Evolutionary conservation across 352 stramenopile genomes (phyloP).

Genomic region (Pythium chondricola): DNA sequence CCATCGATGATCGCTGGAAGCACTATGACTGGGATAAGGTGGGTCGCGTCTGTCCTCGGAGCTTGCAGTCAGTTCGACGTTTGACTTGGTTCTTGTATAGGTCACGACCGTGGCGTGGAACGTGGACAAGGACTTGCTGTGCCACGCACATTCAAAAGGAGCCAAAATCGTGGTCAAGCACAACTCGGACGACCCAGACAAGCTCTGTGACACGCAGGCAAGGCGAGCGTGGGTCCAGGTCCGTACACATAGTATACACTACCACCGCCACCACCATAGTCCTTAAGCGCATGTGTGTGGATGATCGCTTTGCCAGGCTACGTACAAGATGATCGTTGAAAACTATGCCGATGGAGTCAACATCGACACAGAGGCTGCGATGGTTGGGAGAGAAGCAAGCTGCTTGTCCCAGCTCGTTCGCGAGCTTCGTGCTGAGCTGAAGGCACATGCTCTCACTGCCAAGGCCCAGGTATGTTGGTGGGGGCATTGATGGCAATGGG

Average conservation of each 20-base stretch:
- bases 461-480: conserved; percentile 46
- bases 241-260: neutral
- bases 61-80: neutral
- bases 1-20: conserved; percentile 55
- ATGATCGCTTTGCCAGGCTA: no score
- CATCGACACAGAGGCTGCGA: conserved; percentile 74
- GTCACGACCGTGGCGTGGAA: conserved; percentile 84
- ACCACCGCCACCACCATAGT: neutral
- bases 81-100: conserved; percentile 11
- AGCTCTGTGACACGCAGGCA: conserved; percentile 46
- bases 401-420: conserved; percentile 52
- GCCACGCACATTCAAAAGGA: conserved; percentile 66
- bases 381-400: conserved; percentile 30
- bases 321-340: conserved; percentile 49
- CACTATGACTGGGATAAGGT: conserved; percentile 74
- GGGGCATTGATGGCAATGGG: no score
- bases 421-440: conserved; percentile 56
- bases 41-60: no score
- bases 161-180: conserved; percentile 78
- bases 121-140: conserved; percentile 73
- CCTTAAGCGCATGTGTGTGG: no score
- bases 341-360: conserved; percentile 81
- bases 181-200: conserved; percentile 66
- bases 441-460: conserved; percentile 42
- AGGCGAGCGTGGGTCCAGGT: conserved; percentile 56